Evolutionary conservation across 2,329 filamentous ascomycete species (phyloP).

Genomic region (Fusarium aywerte): DNA sequence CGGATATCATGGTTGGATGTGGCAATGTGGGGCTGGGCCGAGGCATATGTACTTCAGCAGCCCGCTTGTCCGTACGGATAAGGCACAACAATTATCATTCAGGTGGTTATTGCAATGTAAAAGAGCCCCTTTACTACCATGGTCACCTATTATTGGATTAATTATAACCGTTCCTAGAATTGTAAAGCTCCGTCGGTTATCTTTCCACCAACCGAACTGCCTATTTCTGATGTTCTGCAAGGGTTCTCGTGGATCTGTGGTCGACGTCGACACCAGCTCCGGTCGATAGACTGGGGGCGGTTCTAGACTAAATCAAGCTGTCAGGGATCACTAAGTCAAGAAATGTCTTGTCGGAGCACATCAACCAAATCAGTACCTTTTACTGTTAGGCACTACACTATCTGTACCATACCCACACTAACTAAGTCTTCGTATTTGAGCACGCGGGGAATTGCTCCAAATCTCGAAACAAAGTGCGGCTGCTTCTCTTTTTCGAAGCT

Average conservation of each 20-base stretch:
- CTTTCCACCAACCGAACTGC: slow-evolving; percentile 20
- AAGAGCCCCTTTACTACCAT: background rate
- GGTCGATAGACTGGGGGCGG: slow-evolving; percentile 18
- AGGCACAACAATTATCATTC: slow-evolving; percentile 1
- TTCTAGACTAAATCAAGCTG: slow-evolving; percentile 18
- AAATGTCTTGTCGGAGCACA: background rate
- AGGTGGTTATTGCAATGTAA: background rate
- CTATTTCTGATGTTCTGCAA: slow-evolving; percentile 32
- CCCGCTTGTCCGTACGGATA: background rate
- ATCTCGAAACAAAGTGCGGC: slow-evolving; percentile 36
- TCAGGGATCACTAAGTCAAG: slow-evolving; percentile 6
- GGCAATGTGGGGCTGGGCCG: slow-evolving; percentile 21
- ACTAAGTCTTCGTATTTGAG: background rate
- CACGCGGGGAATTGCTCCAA: slow-evolving; percentile 34
- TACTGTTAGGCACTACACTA: background rate
- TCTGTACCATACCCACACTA: background rate
- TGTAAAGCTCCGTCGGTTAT: slow-evolving; percentile 19
- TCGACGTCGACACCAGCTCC: slow-evolving; percentile 33
- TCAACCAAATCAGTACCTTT: background rate
- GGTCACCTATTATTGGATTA: background rate
- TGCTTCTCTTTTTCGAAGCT: slow-evolving; percentile 23
- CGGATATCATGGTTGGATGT: slow-evolving; percentile 25
- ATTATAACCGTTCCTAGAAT: background rate
- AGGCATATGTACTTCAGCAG: slow-evolving; percentile 9
- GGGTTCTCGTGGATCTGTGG: slow-evolving; percentile 31